Evolutionary conservation across 768 basidiomycete species (phyloP), one percentile per base, ranked within the genome.

Genomic region (Suillus subaureus): DNA sequence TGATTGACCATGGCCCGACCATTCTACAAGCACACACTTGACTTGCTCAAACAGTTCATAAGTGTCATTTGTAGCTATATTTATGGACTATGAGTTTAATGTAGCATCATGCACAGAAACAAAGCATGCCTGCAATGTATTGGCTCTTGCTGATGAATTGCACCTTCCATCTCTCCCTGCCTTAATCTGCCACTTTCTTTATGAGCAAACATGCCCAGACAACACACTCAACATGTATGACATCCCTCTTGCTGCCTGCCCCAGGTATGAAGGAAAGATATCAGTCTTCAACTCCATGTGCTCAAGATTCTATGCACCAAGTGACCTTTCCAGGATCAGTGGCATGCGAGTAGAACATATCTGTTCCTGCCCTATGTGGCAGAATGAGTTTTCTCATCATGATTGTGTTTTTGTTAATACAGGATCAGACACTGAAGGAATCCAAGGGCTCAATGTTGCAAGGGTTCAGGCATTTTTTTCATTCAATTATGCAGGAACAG

Each of bases 321-420:
- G 66, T 28, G 55, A 67, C 16, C 28, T 70, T n/a, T 70, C 64
- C 23, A 72, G 76, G 2, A 51, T 67, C 11, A 67, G 70, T 15
- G 74, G 76, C 0, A 78, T 78, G 77, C 70, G 69, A 23, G 64
- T 65, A 6, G 75, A 78, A 62, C 61, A 64, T 15, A 78, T 77
- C 11, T 66, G 70, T 6, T 64, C 66, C 0, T 69, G 51, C 11
- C 71, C 73, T 16, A 60, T 65, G 3, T 78, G 76, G 77, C 40
- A 47, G 21, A 66, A 65, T 1, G 67, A 65, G 12, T 63, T 61
- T 35, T 39, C 70, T 12, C 62, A 70, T 2, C 68, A 69, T 61
- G 75, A 78, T 58, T 77, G 75, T 39, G 71, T 71, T 4, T 69
- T 77, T 39, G 51, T 73, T 15, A 68, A 61, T 18, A 52, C 61